Evolutionary conservation across 805 yeast species (phyloP).

Genomic region (Tetrapisispora pingtungensis): DNA sequence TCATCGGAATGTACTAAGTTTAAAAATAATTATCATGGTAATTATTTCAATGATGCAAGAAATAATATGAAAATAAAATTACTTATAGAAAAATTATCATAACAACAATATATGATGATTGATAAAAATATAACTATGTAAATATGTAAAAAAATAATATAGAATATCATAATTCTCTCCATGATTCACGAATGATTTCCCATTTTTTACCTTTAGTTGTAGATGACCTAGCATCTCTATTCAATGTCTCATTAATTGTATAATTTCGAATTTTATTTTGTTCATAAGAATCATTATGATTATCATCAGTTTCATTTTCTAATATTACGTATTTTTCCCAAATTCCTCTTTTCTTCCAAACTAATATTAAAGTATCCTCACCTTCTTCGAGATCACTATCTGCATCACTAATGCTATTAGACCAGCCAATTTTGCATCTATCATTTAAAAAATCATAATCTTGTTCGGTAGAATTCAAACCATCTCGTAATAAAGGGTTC

Average conservation of each 20-base stretch:
- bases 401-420: conserved; percentile 4
- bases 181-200: conserved; percentile 58
- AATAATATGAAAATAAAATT: conserved; percentile 9
- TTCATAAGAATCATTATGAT: too few relatives aligned
- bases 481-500: conserved; percentile 19
- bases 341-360: conserved; percentile 63
- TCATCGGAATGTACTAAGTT: conserved; percentile 40
- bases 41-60: conserved; percentile 8
- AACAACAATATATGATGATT: neutral
- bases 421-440: conserved; percentile 27
- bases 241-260: conserved; percentile 15
- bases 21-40: conserved; percentile 44
- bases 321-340: conserved; percentile 82
- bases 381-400: conserved; percentile 24
- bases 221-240: conserved; percentile 4
- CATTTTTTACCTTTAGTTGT: conserved; percentile 31
- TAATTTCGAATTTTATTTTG: conserved; percentile 1
- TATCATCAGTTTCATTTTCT: conserved; percentile 29
- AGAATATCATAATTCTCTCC: conserved; percentile 37
- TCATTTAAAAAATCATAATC: conserved; percentile 16
- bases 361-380: conserved; percentile 58
- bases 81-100: conserved; percentile 14
- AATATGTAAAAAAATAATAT: conserved; percentile 24
- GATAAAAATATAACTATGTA: neutral
- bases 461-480: conserved; percentile 5